Evolutionary conservation across 2,329 filamentous ascomycete genomes (phyloP).

Genomic region (Aureobasidium melanogenum): DNA sequence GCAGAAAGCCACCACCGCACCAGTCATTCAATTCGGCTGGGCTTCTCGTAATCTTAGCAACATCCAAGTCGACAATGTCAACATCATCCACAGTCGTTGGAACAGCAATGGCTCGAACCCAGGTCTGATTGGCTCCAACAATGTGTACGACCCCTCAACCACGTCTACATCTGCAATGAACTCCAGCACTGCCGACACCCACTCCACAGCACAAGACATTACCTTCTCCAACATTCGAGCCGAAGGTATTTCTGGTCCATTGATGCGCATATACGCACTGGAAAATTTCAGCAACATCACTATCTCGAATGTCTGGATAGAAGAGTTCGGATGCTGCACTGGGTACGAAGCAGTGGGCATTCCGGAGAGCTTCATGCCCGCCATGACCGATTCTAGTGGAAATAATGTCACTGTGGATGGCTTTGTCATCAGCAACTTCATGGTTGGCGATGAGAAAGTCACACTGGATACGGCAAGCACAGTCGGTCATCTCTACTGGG

Average conservation of each 20-base stretch:
- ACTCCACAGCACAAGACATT: not conserved
- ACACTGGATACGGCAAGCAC: not conserved
- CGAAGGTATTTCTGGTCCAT: not conserved
- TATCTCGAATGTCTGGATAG: not conserved
- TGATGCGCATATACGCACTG: conserved; percentile 1
- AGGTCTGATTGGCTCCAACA: not conserved
- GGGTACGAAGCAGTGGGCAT: not conserved
- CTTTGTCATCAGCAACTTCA: not conserved
- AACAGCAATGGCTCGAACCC: conserved; percentile 4
- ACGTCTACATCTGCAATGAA: not conserved
- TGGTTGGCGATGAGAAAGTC: conserved; percentile 1
- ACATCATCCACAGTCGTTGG: conserved; percentile 5
- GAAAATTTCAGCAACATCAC: not conserved
- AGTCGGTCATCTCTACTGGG: not conserved
- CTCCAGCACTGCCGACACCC: not conserved
- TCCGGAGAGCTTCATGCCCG: conserved; percentile 1
- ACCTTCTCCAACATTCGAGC: not conserved
- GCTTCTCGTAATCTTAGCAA: not conserved
- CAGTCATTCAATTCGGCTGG: conserved; percentile 1
- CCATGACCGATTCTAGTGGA: not conserved
- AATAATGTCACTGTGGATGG: not conserved
- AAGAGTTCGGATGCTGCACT: not conserved
- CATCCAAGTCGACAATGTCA: not conserved
- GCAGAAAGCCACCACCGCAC: not conserved
- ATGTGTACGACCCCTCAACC: not conserved